These are phyloP conservation scores for Phytophthora agathidicida DNA, from an alignment of 352 stramenopile species.

Conservation along the genomic window DNA sequence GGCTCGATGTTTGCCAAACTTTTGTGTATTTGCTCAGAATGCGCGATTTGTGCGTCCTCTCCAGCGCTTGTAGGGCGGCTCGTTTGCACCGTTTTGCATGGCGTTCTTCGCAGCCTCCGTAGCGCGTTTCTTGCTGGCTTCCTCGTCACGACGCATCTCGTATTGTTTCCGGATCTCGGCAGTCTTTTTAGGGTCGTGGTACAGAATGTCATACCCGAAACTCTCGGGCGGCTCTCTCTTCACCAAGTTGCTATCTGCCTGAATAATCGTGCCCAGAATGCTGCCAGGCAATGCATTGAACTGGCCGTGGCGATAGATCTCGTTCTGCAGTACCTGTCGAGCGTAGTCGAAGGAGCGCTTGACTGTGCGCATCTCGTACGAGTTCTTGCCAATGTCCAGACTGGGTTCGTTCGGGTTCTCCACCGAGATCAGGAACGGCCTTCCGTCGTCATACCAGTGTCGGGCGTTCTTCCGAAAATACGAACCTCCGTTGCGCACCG, in stretches of 20 bases:
- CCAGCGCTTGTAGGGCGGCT: conserved; percentile 70
- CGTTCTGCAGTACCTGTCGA: conserved; percentile 70
- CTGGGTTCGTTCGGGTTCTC: conserved; percentile 95
- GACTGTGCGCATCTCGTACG: conserved; percentile 92
- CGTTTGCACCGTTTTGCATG: conserved; percentile 34
- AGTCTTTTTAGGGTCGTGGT: conserved; percentile 77
- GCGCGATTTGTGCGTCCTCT: conserved; percentile 45
- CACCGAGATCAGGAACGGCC: conserved; percentile 90
- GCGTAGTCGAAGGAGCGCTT: conserved; percentile 92
- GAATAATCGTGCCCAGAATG: conserved; percentile 81
- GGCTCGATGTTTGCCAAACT: conserved; percentile 8
- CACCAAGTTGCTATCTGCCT: conserved; percentile 67
- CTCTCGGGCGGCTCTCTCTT: conserved; percentile 53
- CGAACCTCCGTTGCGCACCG: conserved; percentile 90
- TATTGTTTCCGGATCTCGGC: conserved; percentile 65
- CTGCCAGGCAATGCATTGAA: conserved; percentile 67
- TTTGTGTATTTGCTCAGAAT: conserved; percentile 34
- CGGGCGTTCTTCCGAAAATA: conserved; percentile 94
- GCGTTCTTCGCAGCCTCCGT: conserved; percentile 26
- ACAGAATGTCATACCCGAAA: conserved; percentile 77
- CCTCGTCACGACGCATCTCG: conserved; percentile 64
- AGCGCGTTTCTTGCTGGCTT: conserved; percentile 55
- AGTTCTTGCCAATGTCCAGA: conserved; percentile 93
- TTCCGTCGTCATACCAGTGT: conserved; percentile 66
- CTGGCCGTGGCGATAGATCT: conserved; percentile 72